Evolutionary conservation across 768 basidiomycete genomes (phyloP).

Genomic region (Gloeostereum incarnatum): DNA sequence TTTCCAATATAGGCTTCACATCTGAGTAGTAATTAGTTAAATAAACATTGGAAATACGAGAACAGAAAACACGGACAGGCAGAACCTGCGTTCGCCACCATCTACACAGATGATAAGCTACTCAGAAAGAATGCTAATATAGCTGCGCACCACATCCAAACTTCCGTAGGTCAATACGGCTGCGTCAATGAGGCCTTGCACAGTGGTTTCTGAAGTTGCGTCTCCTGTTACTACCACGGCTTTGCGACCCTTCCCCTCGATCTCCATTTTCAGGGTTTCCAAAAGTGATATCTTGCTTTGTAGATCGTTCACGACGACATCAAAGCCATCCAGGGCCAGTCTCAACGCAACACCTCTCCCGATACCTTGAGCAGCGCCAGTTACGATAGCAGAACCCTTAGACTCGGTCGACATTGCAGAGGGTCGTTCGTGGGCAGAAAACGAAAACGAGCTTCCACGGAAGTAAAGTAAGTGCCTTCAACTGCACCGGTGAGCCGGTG

Average conservation of each 20-base stretch:
- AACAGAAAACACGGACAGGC: slow-evolving; percentile 2
- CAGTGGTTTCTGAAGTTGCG: slow-evolving; percentile 18
- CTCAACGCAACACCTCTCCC: slow-evolving; percentile 20
- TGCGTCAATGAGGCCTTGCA: slow-evolving; percentile 16
- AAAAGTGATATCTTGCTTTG: slow-evolving; percentile 8
- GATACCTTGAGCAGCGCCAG: slow-evolving; percentile 21
- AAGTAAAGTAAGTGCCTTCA: too few relatives aligned
- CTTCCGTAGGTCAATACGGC: slow-evolving; percentile 15
- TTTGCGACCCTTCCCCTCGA: slow-evolving; percentile 13
- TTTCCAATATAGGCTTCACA: not conserved
- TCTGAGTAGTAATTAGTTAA: not conserved
- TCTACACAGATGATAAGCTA: too few relatives aligned
- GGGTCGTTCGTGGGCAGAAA: not conserved
- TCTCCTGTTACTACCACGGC: slow-evolving; percentile 13
- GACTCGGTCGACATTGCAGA: not conserved
- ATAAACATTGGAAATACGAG: slow-evolving; percentile 1
- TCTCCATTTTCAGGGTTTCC: slow-evolving; percentile 14
- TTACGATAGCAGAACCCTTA: slow-evolving; percentile 18
- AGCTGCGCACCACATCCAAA: too few relatives aligned
- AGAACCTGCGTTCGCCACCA: slow-evolving; percentile 18
- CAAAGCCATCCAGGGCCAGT: slow-evolving; percentile 21
- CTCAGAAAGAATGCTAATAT: too few relatives aligned
- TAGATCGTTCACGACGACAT: slow-evolving; percentile 21
- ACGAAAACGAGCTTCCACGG: too few relatives aligned
- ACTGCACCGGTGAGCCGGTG: too few relatives aligned